phyloP scores from a whole-genome alignment of 2,329 filamentous ascomycete species.

The Aureobasidium vineae region DNA sequence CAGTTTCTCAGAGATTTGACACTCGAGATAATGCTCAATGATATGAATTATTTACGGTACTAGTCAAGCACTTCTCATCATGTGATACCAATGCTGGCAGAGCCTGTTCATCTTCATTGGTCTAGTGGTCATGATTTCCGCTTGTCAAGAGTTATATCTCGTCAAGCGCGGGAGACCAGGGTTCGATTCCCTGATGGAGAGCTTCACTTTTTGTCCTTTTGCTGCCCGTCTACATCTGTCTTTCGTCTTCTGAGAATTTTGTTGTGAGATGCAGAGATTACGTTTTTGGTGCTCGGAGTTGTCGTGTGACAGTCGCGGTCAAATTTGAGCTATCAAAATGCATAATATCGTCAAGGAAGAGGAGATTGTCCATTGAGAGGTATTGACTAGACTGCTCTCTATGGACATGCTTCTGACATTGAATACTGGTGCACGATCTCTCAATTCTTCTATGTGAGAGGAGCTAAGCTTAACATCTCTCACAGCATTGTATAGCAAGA shows the following conservation, averaged over 20 bases:
- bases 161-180: constrained; percentile 19
- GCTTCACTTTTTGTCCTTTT: background rate
- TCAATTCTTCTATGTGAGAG: background rate
- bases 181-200: constrained; percentile 20
- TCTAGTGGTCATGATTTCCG: constrained; percentile 21
- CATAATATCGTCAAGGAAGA: background rate
- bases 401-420: background rate
- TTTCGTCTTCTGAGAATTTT: background rate
- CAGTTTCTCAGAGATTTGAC: too few relatives aligned
- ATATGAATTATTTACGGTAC: too few relatives aligned
- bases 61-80: background rate
- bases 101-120: constrained; percentile 15
- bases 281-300: too few relatives aligned
- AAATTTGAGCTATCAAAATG: background rate
- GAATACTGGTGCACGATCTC: background rate
- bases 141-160: constrained; percentile 12
- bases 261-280: background rate
- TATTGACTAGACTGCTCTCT: background rate
- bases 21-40: too few relatives aligned
- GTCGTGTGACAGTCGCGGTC: background rate
- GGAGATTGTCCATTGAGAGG: background rate
- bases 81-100: constrained; percentile 8
- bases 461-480: background rate
- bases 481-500: background rate
- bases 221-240: too few relatives aligned